Evolutionary conservation across 371 early-diverging fungal species (phyloP).

Genomic region (Mycotypha africana): DNA sequence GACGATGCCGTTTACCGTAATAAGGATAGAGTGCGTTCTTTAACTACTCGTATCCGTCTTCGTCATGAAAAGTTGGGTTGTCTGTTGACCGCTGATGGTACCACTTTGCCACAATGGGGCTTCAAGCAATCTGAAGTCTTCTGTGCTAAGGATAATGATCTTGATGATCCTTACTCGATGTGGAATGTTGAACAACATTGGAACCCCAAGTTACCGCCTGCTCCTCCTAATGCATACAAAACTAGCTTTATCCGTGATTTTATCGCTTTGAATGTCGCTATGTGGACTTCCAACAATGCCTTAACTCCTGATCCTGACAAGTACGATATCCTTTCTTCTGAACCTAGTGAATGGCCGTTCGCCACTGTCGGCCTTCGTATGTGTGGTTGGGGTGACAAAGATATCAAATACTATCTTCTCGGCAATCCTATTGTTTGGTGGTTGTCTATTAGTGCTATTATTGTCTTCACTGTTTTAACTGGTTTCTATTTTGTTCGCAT

Average conservation of each 20-base stretch:
- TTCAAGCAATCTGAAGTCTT: constrained; percentile 95
- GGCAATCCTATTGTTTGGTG: constrained; percentile 98
- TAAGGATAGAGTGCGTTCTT: constrained; percentile 55
- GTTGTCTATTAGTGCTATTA: constrained; percentile 68
- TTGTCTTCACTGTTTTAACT: constrained; percentile 40
- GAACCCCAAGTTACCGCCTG: constrained; percentile 65
- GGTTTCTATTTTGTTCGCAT: constrained; percentile 60
- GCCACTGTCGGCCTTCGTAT: constrained; percentile 92
- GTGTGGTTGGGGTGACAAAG: constrained; percentile 93
- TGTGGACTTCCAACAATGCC: constrained; percentile 98
- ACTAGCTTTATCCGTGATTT: constrained; percentile 85
- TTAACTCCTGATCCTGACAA: constrained; percentile 96
- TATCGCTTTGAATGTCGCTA: constrained; percentile 92
- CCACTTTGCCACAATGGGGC: constrained; percentile 97
- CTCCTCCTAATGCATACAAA: constrained; percentile 60
- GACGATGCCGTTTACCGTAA: constrained; percentile 51
- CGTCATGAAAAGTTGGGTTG: constrained; percentile 79
- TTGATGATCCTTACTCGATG: constrained; percentile 58
- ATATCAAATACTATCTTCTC: constrained; percentile 90
- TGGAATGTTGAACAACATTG: constrained; percentile 98
- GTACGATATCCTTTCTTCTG: constrained; percentile 84
- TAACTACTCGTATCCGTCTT: constrained; percentile 89
- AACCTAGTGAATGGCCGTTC: constrained; percentile 95
- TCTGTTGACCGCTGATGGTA: constrained; percentile 73
- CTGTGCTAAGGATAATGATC: constrained; percentile 72